A percentile compares a stretch with the other conserved stretches of the same genome.
Evolutionary conservation across 176 grass and related monocot genomes (phyloP).

Genomic region (Aegilops tauschii): DNA sequence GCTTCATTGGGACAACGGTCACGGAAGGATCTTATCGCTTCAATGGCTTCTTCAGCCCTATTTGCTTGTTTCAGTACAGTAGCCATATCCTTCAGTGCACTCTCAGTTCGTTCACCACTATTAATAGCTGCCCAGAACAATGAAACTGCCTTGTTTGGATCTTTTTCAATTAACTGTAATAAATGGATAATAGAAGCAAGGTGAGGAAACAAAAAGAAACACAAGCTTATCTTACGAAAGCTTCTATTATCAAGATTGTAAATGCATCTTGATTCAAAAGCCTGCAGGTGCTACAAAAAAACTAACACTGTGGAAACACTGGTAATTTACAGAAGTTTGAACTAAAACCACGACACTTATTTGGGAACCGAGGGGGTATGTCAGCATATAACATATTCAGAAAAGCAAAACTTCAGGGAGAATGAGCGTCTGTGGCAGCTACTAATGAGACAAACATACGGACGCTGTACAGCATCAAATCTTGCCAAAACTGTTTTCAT

Average conservation of each 20-base stretch:
- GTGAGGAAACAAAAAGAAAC: background rate
- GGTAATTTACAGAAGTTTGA: background rate
- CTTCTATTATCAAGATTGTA: background rate
- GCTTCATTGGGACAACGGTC: constrained; percentile 54
- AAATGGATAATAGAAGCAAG: constrained; percentile 5
- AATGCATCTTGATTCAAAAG: background rate
- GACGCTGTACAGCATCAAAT: background rate
- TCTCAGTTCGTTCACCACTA: constrained; percentile 69
- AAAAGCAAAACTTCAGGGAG: background rate
- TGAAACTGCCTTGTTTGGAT: constrained; percentile 65
- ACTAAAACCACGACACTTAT: no score
- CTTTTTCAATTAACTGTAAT: constrained; percentile 58
- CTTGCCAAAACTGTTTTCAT: background rate
- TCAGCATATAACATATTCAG: background rate
- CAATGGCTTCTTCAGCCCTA: constrained; percentile 67
- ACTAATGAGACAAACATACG: background rate
- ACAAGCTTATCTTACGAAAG: constrained; percentile 1
- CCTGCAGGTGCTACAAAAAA: constrained; percentile 5
- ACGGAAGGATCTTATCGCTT: constrained; percentile 69
- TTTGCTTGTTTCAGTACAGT: constrained; percentile 63
- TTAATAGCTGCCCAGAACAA: constrained; percentile 78
- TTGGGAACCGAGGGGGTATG: background rate
- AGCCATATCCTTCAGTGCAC: constrained; percentile 76
- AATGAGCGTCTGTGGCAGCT: background rate
- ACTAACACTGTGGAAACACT: background rate